These are phyloP conservation scores for Hypoxylon rubiginosum DNA, from an alignment of 2,329 filamentous ascomycete genomes.

Conservation along the genomic window DNA sequence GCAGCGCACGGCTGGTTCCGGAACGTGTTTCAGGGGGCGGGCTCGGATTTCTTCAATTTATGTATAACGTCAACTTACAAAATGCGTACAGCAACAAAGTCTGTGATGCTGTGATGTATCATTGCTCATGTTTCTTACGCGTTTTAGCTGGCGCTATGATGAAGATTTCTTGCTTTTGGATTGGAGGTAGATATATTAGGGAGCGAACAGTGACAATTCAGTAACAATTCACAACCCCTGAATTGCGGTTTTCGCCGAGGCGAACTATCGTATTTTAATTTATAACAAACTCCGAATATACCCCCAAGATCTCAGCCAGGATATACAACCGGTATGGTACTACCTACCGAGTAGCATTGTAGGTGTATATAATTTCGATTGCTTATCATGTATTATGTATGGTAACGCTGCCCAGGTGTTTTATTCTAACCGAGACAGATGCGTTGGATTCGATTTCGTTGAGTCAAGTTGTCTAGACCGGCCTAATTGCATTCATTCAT, in stretches of 20 bases:
- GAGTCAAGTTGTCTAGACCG: background rate
- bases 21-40: slow-evolving; percentile 23
- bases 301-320: background rate
- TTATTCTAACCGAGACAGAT: background rate
- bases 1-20: slow-evolving; percentile 22
- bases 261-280: slow-evolving; percentile 1
- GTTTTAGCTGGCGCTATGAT: background rate
- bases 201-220: too few relatives aligned
- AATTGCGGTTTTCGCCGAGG: background rate
- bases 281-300: background rate
- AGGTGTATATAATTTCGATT: background rate
- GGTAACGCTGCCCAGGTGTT: too few relatives aligned
- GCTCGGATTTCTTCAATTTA: background rate
- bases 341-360: background rate
- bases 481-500: background rate
- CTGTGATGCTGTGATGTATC: background rate
- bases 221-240: too few relatives aligned
- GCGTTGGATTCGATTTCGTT: background rate
- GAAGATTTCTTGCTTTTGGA: background rate
- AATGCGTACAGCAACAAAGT: background rate
- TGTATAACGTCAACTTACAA: background rate
- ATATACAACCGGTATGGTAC: background rate
- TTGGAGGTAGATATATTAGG: background rate
- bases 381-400: background rate
- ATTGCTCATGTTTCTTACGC: background rate